phyloP scores from a whole-genome alignment of 2,329 filamentous ascomycete genomes.

The Fusarium sp. region DNA sequence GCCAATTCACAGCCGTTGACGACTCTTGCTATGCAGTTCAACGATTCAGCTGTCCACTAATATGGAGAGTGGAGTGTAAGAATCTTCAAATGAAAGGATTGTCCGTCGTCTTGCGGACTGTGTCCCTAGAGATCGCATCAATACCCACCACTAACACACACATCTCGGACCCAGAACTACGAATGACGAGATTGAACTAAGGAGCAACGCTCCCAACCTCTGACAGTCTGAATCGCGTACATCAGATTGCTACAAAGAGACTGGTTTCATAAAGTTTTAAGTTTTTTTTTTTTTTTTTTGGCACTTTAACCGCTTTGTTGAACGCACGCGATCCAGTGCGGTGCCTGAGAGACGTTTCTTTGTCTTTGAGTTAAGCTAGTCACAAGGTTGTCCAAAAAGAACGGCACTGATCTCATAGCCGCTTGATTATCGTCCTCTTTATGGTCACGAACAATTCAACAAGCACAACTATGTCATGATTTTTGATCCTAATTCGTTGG shows the following conservation, averaged over 20 bases:
- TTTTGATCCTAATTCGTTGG: neutral
- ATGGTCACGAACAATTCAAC: slow-evolving; percentile 1
- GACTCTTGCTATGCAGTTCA: slow-evolving; percentile 5
- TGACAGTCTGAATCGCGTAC: neutral
- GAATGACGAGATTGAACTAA: slow-evolving; percentile 14
- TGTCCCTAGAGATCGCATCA: slow-evolving; percentile 17
- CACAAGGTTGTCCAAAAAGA: neutral
- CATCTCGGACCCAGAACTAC: slow-evolving; percentile 5
- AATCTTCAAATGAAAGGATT: slow-evolving; percentile 14
- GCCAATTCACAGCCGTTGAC: neutral
- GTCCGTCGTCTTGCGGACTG: slow-evolving; percentile 13
- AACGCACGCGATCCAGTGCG: neutral
- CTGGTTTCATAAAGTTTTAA: neutral
- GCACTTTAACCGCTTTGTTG: neutral
- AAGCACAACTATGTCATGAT: slow-evolving; percentile 6
- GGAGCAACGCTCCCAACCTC: neutral
- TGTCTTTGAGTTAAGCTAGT: slow-evolving; percentile 14
- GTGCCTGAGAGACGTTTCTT: slow-evolving; percentile 1
- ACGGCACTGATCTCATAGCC: neutral
- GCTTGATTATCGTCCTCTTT: neutral
- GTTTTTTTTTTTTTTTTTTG: neutral
- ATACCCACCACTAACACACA: slow-evolving; percentile 20
- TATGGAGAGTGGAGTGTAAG: slow-evolving; percentile 3
- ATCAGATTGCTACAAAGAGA: neutral
- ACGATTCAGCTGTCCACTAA: slow-evolving; percentile 8